Conservation (phyloP, 306 rosid genomes). For the Trifolium fragiferum region DNA sequence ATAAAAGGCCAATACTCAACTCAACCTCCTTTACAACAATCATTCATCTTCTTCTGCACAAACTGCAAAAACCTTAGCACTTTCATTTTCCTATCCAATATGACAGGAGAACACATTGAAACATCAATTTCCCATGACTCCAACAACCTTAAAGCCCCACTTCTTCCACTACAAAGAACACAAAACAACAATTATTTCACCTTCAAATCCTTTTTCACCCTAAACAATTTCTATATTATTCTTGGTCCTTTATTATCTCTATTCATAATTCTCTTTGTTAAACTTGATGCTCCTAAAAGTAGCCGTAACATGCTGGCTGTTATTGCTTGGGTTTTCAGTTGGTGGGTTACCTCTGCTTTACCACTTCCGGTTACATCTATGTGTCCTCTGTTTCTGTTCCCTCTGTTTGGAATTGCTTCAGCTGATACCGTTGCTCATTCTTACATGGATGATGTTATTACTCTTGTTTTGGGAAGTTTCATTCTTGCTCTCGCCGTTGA, state of each 20-base stretch:
- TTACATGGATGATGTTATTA: conserved; percentile 78
- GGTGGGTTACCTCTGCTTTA: conserved; percentile 86
- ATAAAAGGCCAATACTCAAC: conserved; percentile 29
- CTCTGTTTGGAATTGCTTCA: conserved; percentile 70
- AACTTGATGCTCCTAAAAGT: conserved; percentile 46
- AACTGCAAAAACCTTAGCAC: not conserved
- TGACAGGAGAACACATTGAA: conserved; percentile 40
- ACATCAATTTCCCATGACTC: conserved; percentile 41
- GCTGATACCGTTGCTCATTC: conserved; percentile 74
- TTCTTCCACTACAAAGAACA: conserved; percentile 52
- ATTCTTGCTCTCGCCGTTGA: conserved; percentile 85
- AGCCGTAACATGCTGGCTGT: conserved; percentile 74
- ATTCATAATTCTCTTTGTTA: conserved; percentile 58
- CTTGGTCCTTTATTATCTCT: conserved; percentile 63
- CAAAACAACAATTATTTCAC: conserved; percentile 9
- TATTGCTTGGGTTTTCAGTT: conserved; percentile 69
- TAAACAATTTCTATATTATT: conserved; percentile 45
- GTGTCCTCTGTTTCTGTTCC: conserved; percentile 82
- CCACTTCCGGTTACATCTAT: conserved; percentile 85
- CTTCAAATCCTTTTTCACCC: conserved; percentile 46
- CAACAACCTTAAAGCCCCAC: conserved; percentile 55
- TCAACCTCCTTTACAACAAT: conserved; percentile 15
- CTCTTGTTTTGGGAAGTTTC: conserved; percentile 79
- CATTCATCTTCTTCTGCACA: not conserved
- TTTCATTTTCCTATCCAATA: conserved; percentile 10